Conservation (phyloP, 352 stramenopile genomes). For the Peronospora belbahrii region DNA sequence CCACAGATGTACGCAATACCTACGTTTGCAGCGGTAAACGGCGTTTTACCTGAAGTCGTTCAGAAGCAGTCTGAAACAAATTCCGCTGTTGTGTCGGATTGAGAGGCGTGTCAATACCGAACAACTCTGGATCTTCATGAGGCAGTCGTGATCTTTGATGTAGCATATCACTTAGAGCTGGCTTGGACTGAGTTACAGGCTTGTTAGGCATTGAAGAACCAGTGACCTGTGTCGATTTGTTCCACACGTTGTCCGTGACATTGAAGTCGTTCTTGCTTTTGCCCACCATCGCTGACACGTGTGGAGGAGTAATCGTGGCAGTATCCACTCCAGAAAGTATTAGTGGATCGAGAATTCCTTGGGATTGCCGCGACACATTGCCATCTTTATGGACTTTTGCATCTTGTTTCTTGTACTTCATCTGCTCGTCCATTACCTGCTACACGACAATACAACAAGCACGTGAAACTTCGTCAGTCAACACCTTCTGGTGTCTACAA, state of each 20-base stretch:
- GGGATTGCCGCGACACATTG: not conserved
- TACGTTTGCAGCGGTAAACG: not conserved
- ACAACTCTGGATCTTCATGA: conserved; percentile 21
- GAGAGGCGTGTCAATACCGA: conserved; percentile 7
- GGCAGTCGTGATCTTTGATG: conserved; percentile 24
- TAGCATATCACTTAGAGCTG: conserved; percentile 31
- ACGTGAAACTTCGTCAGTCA: not conserved
- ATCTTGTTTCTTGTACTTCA: conserved; percentile 3
- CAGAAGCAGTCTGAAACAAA: conserved; percentile 62
- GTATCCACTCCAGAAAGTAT: not conserved
- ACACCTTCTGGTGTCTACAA: not conserved
- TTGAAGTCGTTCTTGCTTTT: conserved; percentile 7
- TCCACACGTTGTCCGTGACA: conserved; percentile 15
- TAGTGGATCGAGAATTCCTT: not conserved
- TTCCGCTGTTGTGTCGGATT: conserved; percentile 25
- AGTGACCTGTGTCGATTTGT: conserved; percentile 7
- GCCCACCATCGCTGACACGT: not conserved
- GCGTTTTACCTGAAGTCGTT: conserved; percentile 49
- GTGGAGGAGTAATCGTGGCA: not conserved
- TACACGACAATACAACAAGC: not conserved
- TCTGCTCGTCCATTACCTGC: conserved; percentile 12
- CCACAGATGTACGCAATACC: not conserved
- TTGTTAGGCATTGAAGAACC: conserved; percentile 6
- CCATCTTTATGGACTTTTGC: not conserved
- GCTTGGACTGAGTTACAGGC: conserved; percentile 5